Evolutionary conservation across 768 basidiomycete genomes (phyloP).

Genomic region (Nevesoporus exiguus): DNA sequence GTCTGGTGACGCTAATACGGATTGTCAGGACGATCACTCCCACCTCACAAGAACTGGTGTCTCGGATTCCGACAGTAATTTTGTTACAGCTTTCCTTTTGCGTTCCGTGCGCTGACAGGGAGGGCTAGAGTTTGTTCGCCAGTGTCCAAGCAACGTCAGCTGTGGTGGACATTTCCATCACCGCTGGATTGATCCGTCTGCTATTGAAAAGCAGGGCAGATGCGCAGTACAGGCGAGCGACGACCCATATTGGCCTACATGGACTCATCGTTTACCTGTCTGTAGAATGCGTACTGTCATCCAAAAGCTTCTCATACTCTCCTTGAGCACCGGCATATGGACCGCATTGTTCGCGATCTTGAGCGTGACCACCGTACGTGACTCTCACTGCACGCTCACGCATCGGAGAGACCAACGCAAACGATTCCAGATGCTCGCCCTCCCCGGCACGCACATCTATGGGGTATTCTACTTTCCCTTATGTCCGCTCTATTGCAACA

Average conservation of each 20-base stretch:
- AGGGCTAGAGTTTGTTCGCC: slow-evolving; percentile 7
- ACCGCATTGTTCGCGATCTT: slow-evolving; percentile 12
- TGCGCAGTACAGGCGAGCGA: slow-evolving; percentile 11
- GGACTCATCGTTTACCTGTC: not conserved
- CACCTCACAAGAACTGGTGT: slow-evolving; percentile 9
- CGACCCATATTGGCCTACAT: not conserved
- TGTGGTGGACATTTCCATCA: slow-evolving; percentile 16
- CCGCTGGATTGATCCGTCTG: slow-evolving; percentile 5
- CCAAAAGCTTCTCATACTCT: slow-evolving; percentile 8
- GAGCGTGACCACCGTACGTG: slow-evolving; percentile 14
- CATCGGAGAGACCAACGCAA: not conserved
- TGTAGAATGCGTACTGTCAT: slow-evolving; percentile 19
- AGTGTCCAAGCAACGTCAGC: slow-evolving; percentile 6
- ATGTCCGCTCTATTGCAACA: slow-evolving; percentile 20
- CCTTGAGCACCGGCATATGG: slow-evolving; percentile 13
- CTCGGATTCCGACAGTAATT: slow-evolving; percentile 6
- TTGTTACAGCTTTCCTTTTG: not conserved
- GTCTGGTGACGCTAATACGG: not conserved
- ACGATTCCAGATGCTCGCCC: slow-evolving; percentile 1
- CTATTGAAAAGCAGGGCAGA: slow-evolving; percentile 17
- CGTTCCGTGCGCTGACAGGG: too few species aligned
- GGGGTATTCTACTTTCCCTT: slow-evolving; percentile 6
- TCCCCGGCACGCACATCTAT: not conserved
- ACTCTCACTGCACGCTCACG: not conserved
- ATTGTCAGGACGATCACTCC: slow-evolving; percentile 10